Percentiles rank a stretch among this genome's conserved stretches.
Evolutionary conservation across 768 basidiomycete species (phyloP).

Genomic region (Boletus rubropictus): DNA sequence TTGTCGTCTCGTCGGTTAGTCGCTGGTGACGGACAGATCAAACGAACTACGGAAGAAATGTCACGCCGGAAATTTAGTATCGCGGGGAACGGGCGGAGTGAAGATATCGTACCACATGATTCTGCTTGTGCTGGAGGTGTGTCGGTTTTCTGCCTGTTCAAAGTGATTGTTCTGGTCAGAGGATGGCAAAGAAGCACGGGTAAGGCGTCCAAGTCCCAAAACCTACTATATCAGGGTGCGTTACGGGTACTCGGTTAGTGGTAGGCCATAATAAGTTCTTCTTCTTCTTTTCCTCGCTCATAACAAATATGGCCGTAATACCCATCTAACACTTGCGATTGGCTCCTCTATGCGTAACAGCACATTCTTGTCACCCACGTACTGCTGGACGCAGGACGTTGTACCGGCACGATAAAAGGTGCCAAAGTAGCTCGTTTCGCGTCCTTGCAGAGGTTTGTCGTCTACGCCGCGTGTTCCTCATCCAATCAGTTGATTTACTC

Average conservation of each 20-base stretch:
- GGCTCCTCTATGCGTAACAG: not conserved
- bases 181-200: not conserved
- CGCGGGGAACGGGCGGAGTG: not conserved
- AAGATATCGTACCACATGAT: not conserved
- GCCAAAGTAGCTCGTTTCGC: not conserved
- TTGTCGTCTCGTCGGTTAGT: not conserved
- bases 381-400: not conserved
- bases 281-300: too few species aligned
- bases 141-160: not conserved
- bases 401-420: not conserved
- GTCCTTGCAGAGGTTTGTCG: not conserved
- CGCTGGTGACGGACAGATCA: not conserved
- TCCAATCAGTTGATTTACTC: not conserved
- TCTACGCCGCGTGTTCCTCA: not conserved
- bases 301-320: not conserved
- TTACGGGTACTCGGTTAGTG: not conserved
- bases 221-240: not conserved
- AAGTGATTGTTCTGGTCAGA: not conserved
- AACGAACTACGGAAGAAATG: slow-evolving; percentile 9
- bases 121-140: not conserved
- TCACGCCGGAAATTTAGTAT: not conserved
- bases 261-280: too few species aligned
- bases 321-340: too few species aligned
- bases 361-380: not conserved
- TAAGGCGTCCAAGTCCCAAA: not conserved